These are phyloP conservation scores for Tolypocladium pustulatum DNA, from an alignment of 2,329 filamentous ascomycete species.

Conservation along the genomic window DNA sequence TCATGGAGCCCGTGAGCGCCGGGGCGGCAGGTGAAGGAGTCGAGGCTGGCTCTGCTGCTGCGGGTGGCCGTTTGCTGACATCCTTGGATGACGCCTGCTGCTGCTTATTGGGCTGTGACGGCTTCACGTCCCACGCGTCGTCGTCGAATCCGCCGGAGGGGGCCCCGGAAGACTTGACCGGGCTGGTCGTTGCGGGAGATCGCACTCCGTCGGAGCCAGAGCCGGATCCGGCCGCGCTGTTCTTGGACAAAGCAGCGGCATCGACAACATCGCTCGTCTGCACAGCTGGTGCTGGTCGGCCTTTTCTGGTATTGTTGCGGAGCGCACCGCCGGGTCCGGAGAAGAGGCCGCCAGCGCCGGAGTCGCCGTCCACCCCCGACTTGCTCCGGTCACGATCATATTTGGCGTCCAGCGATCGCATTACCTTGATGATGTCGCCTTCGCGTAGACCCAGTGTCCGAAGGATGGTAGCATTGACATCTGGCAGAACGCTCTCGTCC, in stretches of 20 bases:
- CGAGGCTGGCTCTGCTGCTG: conserved; percentile 7
- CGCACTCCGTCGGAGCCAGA: conserved; percentile 11
- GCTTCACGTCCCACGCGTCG: conserved; percentile 95
- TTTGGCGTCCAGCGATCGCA: conserved; percentile 76
- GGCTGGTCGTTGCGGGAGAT: conserved; percentile 11
- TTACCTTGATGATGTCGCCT: conserved; percentile 92
- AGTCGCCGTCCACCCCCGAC: conserved; percentile 48
- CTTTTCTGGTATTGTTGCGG: conserved; percentile 90
- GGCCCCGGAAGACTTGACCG: conserved; percentile 17
- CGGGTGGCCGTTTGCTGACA: conserved; percentile 15
- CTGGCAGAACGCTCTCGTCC: conserved; percentile 85
- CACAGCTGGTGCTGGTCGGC: conserved; percentile 75
- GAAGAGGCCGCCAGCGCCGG: conserved; percentile 61
- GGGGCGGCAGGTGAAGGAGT: conserved; percentile 11
- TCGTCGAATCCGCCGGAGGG: conserved; percentile 68
- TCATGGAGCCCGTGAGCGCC: conserved; percentile 44
- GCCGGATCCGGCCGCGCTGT: conserved; percentile 22
- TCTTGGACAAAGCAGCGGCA: conserved; percentile 69
- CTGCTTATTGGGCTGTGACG: conserved; percentile 45
- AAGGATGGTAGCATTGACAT: conserved; percentile 74
- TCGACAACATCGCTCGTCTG: conserved; percentile 81
- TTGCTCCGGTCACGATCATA: conserved; percentile 52
- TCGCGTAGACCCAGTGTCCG: conserved; percentile 89
- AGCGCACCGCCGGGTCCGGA: conserved; percentile 85
- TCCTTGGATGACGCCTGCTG: conserved; percentile 10